Base-by-base conservation (phyloP, 306 rosid genomes). In the Prunus kanzakura region DNA sequence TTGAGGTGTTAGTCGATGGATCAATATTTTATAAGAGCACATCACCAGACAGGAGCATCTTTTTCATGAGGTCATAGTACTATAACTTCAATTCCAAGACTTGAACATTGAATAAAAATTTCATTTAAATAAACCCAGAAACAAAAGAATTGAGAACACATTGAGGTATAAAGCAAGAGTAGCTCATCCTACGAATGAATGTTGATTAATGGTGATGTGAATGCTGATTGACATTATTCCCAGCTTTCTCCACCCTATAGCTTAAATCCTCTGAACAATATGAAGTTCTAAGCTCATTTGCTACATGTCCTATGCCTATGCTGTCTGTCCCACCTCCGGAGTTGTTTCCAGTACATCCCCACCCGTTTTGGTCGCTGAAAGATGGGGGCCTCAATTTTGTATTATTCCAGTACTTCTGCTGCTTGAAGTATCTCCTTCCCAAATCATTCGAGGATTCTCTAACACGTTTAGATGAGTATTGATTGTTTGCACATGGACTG, bases 341-440 rank as follows among this genome's bases (percentile, higher is more conserved):
- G 79, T 77, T 78, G 87, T 77, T 84, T 70, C 84, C 90, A 75
- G 63, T 79, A 66, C 83, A 72, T 74, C 84, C 89, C 93, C 84
- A 77, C 25, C 78, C 86, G 81, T 76, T 81, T 84, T 85, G 83
- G 74, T 78, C 75, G 60, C 74, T 35, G 47, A 84, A 80, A 89
- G 95, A 86, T 20, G 96, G 89, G 57, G 83, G 88, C 45, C 84
- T 78, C 58, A 57, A 74, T 80, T 91, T 90, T 61, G 89, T 56
- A 81, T 84, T 82, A 81, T 87, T 87, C 97, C 96, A 63, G 67
- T 29, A 84, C 81, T 92, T 96, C 81, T 93, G 97, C 89, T 91
- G 99, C 81, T 87, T 89, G 81, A 87, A 96, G 81, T 88, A 86
- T 82, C 69, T 82, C 63, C 49, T 85, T 68, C 96, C 96, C 88